phyloP scores from a whole-genome alignment of 257 asterid genomes.

The Solanum chiquidenum region DNA sequence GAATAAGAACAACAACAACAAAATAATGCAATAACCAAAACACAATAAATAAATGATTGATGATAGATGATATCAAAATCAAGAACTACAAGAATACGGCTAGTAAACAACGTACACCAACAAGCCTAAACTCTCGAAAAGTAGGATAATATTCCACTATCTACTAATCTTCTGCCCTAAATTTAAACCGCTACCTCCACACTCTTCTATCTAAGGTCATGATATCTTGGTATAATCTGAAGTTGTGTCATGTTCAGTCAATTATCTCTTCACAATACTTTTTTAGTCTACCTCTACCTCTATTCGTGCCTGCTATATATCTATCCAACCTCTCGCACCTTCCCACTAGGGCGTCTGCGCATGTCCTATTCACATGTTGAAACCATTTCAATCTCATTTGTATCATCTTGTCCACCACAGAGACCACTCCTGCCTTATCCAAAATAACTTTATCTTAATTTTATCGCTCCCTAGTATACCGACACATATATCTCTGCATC shows the following conservation, averaged over 20 bases:
- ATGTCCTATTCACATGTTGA: background rate
- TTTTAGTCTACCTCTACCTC: background rate
- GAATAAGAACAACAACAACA: background rate
- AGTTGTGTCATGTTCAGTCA: background rate
- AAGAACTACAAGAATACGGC: background rate
- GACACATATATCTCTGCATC: background rate
- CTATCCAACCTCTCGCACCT: background rate
- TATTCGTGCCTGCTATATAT: background rate
- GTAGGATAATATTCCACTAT: background rate
- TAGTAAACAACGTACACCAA: background rate
- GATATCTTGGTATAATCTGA: background rate
- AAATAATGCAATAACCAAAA: too few relatives aligned
- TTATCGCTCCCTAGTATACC: background rate
- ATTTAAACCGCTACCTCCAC: background rate
- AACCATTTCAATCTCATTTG: background rate
- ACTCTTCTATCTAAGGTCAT: background rate
- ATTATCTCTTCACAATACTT: background rate
- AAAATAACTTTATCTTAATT: background rate
- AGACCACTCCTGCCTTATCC: background rate
- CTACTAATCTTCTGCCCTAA: background rate
- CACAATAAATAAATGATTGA: too few relatives aligned
- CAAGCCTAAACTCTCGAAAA: background rate
- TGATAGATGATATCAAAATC: background rate
- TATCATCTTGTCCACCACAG: background rate
- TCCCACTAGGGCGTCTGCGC: background rate